Conservation (phyloP, 1,284 basidiomycete genomes). For the Testicularia cyperi region DNA sequence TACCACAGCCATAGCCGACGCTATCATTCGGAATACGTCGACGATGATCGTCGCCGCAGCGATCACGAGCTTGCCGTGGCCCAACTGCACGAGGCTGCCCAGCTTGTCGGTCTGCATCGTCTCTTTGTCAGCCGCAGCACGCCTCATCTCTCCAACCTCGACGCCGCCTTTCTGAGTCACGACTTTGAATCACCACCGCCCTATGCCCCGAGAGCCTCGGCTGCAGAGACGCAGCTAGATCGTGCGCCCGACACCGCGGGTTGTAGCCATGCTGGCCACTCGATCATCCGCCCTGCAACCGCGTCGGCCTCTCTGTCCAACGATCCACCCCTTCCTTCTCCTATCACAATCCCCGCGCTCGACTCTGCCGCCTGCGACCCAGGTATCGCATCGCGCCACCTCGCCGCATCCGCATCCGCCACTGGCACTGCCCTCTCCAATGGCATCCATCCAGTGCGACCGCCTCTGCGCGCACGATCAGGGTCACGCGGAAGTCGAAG, state of each 20-base stretch:
- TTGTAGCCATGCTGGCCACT: too few species aligned
- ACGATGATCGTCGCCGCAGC: conserved; percentile 18
- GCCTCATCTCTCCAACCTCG: conserved; percentile 32
- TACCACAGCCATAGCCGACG: too few species aligned
- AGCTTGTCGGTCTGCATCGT: conserved; percentile 27
- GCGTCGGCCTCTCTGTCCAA: not conserved
- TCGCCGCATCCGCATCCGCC: conserved; percentile 3
- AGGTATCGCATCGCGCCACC: conserved; percentile 7
- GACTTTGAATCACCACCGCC: conserved; percentile 37
- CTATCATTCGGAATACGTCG: not conserved
- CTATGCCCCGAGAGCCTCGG: conserved; percentile 26
- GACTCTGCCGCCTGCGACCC: not conserved
- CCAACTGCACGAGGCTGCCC: conserved; percentile 35
- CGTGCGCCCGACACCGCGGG: conserved; percentile 13
- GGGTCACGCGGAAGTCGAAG: conserved; percentile 32
- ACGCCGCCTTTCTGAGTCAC: conserved; percentile 17
- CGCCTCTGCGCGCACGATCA: conserved; percentile 12
- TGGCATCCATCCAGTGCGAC: not conserved
- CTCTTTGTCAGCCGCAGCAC: conserved; percentile 35
- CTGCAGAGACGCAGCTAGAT: conserved; percentile 24
- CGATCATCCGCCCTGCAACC: conserved; percentile 2
- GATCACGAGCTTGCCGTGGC: conserved; percentile 3
- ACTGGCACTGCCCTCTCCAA: too few species aligned
- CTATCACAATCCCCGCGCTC: conserved; percentile 21
- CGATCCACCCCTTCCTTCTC: conserved; percentile 30